Evolutionary conservation across 192 early-diverging fungal species (phyloP).

Genomic region (Thoreauomyces humboldtii): DNA sequence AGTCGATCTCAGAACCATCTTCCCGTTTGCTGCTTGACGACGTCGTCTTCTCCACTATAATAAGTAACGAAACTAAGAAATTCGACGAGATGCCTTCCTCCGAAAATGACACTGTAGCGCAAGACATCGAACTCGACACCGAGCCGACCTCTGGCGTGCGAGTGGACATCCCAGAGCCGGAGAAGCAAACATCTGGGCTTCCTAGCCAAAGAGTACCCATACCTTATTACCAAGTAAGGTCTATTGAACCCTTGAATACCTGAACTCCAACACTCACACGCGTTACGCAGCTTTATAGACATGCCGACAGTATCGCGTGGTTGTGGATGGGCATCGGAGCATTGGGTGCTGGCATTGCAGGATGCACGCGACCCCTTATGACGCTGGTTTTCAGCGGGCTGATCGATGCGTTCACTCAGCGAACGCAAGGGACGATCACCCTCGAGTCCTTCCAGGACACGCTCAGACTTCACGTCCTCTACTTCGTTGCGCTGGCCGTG

Average conservation of each 20-base stretch:
- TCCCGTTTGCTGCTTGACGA: no score
- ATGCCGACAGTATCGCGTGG: slow-evolving; percentile 13
- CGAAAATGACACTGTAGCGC: background rate
- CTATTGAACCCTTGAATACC: no score
- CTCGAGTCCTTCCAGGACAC: slow-evolving; percentile 2
- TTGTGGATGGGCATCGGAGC: slow-evolving; percentile 12
- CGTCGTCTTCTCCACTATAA: no score
- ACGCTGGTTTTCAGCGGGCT: slow-evolving; percentile 27
- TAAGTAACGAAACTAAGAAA: background rate
- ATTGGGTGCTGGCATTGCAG: slow-evolving; percentile 21
- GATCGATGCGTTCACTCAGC: slow-evolving; percentile 20
- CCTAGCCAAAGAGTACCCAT: no score
- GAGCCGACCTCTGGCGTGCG: no score
- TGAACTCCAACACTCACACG: no score
- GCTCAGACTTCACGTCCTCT: slow-evolving; percentile 17
- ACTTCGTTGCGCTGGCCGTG: slow-evolving; percentile 25
- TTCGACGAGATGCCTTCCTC: background rate
- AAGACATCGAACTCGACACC: background rate
- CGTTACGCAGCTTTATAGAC: slow-evolving; percentile 20
- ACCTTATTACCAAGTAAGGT: background rate
- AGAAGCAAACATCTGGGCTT: background rate
- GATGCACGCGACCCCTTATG: slow-evolving; percentile 25
- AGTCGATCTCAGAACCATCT: no score
- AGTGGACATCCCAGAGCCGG: no score
- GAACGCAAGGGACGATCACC: background rate